A percentile compares a stretch with the other conserved stretches of the same genome.
Evolutionary conservation across 805 yeast species (phyloP).

Genomic region (Tetrapisispora iriomotensis): DNA sequence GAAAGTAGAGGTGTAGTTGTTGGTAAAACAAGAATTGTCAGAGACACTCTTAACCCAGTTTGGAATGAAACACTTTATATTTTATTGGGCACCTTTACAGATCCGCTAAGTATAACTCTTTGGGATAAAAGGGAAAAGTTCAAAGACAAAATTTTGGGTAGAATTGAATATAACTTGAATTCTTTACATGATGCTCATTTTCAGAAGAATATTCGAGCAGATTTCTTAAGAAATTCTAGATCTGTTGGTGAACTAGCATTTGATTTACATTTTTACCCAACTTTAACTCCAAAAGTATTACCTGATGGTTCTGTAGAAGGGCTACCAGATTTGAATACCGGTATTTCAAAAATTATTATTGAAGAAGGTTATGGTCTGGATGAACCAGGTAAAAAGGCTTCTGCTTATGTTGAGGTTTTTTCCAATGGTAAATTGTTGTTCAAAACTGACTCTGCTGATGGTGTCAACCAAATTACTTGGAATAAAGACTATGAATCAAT

Average conservation of each 20-base stretch:
- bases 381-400: conserved; percentile 39
- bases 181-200: conserved; percentile 44
- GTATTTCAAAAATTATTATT: conserved; percentile 55
- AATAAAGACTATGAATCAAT: conserved; percentile 54
- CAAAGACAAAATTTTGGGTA: conserved; percentile 75
- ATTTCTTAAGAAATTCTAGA: conserved; percentile 72
- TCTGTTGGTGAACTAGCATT: conserved; percentile 67
- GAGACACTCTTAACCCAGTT: conserved; percentile 59
- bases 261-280: conserved; percentile 69
- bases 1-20: conserved; percentile 49
- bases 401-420: conserved; percentile 63
- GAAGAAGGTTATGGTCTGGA: conserved; percentile 33
- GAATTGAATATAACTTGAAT: conserved; percentile 63
- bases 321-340: conserved; percentile 89
- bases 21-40: conserved; percentile 59
- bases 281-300: conserved; percentile 45
- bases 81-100: conserved; percentile 65
- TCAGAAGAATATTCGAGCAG: conserved; percentile 40
- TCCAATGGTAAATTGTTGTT: conserved; percentile 51
- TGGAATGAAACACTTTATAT: conserved; percentile 77
- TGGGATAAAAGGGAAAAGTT: conserved; percentile 64
- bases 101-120: conserved; percentile 65
- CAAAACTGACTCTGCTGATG: conserved; percentile 40
- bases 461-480: conserved; percentile 62
- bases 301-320: conserved; percentile 78